phyloP scores from a whole-genome alignment of 2,329 filamentous ascomycete genomes.

The Penicillium hesseltinei region DNA sequence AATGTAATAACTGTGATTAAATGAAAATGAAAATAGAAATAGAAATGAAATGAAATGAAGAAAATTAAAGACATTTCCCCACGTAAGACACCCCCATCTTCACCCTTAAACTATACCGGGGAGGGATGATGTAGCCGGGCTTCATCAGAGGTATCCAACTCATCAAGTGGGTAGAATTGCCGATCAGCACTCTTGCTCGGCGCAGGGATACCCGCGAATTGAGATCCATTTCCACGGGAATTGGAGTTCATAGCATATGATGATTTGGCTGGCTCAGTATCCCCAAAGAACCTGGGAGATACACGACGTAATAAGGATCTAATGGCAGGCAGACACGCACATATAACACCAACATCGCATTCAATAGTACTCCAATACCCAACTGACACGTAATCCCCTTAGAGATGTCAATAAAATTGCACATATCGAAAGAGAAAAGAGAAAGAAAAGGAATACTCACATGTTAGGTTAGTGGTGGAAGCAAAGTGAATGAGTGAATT shows the following conservation, averaged over 20 bases:
- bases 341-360: slow-evolving; percentile 31
- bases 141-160: slow-evolving; percentile 22
- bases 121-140: slow-evolving; percentile 12
- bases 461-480: slow-evolving; percentile 42
- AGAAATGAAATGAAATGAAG: neutral
- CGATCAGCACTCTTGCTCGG: slow-evolving; percentile 18
- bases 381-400: slow-evolving; percentile 32
- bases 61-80: neutral
- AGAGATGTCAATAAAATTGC: neutral
- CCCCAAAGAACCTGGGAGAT: slow-evolving; percentile 39
- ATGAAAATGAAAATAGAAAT: neutral
- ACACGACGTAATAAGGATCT: slow-evolving; percentile 40
- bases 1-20: neutral
- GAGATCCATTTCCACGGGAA: slow-evolving; percentile 13
- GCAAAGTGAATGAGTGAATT: slow-evolving; percentile 45
- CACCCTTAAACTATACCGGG: neutral
- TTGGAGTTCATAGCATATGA: slow-evolving; percentile 16
- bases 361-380: slow-evolving; percentile 36
- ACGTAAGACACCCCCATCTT: neutral
- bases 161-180: slow-evolving; percentile 22
- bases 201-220: slow-evolving; percentile 12
- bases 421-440: neutral
- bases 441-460: slow-evolving; percentile 16
- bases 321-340: slow-evolving; percentile 34
- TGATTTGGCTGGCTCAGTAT: slow-evolving; percentile 22